A percentile compares a stretch with the other conserved stretches of the same genome.
phyloP scores from a whole-genome alignment of 305 asterid genomes.

The Plantago lanceolata region DNA sequence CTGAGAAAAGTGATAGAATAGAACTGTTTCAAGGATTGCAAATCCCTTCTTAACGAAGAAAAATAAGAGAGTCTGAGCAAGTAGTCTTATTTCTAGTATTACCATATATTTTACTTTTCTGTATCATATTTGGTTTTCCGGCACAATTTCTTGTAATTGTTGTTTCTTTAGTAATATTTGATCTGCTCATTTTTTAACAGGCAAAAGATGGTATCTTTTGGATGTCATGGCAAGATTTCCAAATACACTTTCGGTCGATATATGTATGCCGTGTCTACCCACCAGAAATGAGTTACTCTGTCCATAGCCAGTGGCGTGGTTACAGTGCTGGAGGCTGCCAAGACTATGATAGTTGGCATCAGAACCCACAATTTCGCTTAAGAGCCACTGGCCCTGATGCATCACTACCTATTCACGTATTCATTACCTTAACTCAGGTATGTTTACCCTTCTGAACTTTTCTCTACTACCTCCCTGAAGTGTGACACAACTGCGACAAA shows the following conservation, averaged over 20 bases:
- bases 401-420: conserved; percentile 85
- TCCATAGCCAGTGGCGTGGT: conserved; percentile 97
- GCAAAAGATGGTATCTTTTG: conserved; percentile 96
- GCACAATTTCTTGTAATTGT: too few relatives aligned
- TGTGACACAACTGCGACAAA: not conserved
- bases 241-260: conserved; percentile 93
- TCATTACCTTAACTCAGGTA: conserved; percentile 95
- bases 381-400: conserved; percentile 93
- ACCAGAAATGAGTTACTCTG: conserved; percentile 89
- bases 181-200: conserved; percentile 36
- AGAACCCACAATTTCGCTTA: conserved; percentile 93
- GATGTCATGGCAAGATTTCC: conserved; percentile 99
- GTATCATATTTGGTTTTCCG: too few relatives aligned
- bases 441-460: not conserved
- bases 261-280: conserved; percentile 98
- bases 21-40: too few relatives aligned
- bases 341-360: conserved; percentile 99
- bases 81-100: too few relatives aligned
- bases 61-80: too few relatives aligned
- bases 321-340: conserved; percentile 99
- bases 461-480: not conserved
- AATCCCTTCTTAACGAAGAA: too few relatives aligned
- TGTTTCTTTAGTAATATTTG: not conserved
- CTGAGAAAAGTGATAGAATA: too few relatives aligned
- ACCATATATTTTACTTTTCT: too few relatives aligned